Conservation (phyloP, 2,329 filamentous ascomycete genomes). For the Fusarium musae region DNA sequence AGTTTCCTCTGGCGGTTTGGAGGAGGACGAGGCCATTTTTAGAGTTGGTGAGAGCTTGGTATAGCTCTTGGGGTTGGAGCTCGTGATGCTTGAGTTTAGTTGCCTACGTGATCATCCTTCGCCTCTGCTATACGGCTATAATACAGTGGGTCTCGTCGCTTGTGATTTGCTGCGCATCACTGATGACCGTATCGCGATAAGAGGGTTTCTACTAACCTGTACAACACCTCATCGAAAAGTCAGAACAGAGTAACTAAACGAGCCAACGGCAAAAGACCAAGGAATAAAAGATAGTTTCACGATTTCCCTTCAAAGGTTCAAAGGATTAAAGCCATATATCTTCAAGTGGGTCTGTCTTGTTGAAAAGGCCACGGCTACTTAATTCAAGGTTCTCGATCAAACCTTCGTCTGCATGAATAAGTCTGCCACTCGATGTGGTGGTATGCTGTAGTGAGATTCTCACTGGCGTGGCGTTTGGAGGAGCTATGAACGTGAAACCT, state of each 20-base stretch:
- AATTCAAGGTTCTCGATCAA: too few species aligned
- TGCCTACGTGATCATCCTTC: neutral
- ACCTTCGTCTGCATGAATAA: too few species aligned
- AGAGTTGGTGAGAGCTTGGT: neutral
- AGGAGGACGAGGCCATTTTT: slow-evolving; percentile 25
- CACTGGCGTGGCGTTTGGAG: neutral
- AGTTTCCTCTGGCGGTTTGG: neutral
- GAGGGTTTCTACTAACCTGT: neutral
- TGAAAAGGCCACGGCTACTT: too few species aligned
- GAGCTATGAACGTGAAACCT: too few species aligned
- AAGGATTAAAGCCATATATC: too few species aligned
- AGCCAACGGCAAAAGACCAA: too few species aligned
- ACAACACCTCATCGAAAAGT: too few species aligned
- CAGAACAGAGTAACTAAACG: too few species aligned
- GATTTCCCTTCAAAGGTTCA: too few species aligned
- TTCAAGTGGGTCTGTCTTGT: too few species aligned
- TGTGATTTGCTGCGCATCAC: neutral
- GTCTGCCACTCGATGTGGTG: too few species aligned
- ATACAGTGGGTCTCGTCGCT: slow-evolving; percentile 8
- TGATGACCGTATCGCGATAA: neutral
- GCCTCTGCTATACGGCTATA: neutral
- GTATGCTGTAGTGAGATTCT: fast-evolving
- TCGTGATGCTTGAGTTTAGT: neutral
- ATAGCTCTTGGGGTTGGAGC: neutral
- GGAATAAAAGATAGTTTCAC: too few species aligned